These are phyloP conservation scores for Aspergillus tanneri DNA, from an alignment of 2,329 filamentous ascomycete genomes.

Conservation along the genomic window DNA sequence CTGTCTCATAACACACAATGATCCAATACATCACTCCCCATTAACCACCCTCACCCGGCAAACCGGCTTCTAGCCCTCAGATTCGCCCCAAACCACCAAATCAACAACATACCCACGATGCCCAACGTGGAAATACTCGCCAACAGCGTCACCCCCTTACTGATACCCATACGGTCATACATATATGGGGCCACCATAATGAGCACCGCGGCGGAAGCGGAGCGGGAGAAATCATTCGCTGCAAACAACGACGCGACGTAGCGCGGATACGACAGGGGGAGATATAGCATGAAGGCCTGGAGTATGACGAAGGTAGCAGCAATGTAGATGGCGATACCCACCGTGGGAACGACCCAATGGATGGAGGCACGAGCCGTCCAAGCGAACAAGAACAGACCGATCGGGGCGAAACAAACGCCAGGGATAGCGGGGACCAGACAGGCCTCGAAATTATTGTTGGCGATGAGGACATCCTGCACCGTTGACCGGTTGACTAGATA, in stretches of 20 bases:
- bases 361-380: slow-evolving; percentile 50
- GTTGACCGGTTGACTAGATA: not conserved
- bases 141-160: slow-evolving; percentile 2
- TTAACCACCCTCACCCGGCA: not conserved
- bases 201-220: not conserved
- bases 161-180: slow-evolving; percentile 2
- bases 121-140: not conserved
- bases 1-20: not conserved
- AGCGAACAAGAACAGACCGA: slow-evolving; percentile 43
- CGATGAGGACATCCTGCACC: not conserved
- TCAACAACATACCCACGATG: slow-evolving; percentile 1
- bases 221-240: slow-evolving; percentile 32
- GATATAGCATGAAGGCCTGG: slow-evolving; percentile 45
- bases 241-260: slow-evolving; percentile 39
- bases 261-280: slow-evolving; percentile 35
- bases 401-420: slow-evolving; percentile 53
- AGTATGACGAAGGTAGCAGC: slow-evolving; percentile 41
- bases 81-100: not conserved
- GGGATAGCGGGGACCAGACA: slow-evolving; percentile 55
- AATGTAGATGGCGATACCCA: slow-evolving; percentile 45
- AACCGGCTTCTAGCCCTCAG: slow-evolving; percentile 1
- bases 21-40: not conserved
- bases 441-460: slow-evolving; percentile 45
- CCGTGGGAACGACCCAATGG: slow-evolving; percentile 39
- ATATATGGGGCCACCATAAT: slow-evolving; percentile 5